These are phyloP conservation scores for Candida palmyrensis DNA, from an alignment of 805 yeast species.

Conservation along the genomic window DNA sequence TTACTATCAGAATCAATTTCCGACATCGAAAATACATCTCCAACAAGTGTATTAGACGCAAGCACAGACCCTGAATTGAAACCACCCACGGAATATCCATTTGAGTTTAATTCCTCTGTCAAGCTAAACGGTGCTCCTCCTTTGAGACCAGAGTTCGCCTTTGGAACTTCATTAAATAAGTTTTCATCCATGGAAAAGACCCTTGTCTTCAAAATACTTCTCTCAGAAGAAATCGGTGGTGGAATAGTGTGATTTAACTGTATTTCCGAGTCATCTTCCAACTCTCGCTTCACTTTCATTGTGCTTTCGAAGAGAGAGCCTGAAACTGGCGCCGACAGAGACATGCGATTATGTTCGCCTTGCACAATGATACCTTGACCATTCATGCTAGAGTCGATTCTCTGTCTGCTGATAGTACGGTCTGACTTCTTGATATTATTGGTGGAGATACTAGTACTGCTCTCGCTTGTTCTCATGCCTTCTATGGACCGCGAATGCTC, in stretches of 20 bases:
- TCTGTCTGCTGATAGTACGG: too few species aligned
- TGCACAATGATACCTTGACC: neutral
- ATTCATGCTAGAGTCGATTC: too few species aligned
- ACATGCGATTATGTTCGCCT: neutral
- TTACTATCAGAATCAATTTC: slow-evolving; percentile 4
- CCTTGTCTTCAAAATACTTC: too few species aligned
- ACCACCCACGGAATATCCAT: slow-evolving; percentile 13
- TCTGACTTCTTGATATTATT: neutral
- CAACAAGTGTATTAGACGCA: neutral
- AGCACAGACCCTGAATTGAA: too few species aligned
- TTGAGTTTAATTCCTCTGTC: neutral
- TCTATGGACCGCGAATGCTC: slow-evolving; percentile 17
- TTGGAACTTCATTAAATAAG: too few species aligned
- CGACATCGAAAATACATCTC: slow-evolving; percentile 3
- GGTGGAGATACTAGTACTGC: neutral
- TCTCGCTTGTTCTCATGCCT: slow-evolving; percentile 1
- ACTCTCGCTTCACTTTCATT: slow-evolving; percentile 1
- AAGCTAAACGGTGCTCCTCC: neutral
- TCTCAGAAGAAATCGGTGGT: too few species aligned
- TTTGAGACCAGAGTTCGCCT: too few species aligned
- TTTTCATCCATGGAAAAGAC: too few species aligned
- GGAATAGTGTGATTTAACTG: too few species aligned
- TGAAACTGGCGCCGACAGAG: neutral
- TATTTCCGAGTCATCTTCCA: neutral
- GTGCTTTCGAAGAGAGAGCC: slow-evolving; percentile 2